These are phyloP conservation scores for Telfairia occidentalis DNA, from an alignment of 331 rosid genomes.

Conservation along the genomic window DNA sequence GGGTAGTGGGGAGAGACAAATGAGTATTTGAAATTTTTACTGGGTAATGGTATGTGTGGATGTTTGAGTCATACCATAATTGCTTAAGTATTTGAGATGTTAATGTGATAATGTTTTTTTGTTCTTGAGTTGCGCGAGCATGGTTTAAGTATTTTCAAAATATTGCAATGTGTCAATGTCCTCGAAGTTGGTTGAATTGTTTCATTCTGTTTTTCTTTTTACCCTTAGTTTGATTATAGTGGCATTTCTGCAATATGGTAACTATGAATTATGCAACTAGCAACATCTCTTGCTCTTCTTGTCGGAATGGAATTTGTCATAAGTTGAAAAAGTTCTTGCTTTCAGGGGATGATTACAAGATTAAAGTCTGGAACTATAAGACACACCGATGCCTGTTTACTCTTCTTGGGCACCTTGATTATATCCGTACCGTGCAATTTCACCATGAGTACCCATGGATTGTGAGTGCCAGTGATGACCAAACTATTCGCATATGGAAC, in stretches of 20 bases:
- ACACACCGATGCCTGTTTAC: slow-evolving; percentile 88
- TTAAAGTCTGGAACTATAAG: slow-evolving; percentile 98
- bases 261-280: not conserved
- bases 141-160: not conserved
- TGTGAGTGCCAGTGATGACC: slow-evolving; percentile 98
- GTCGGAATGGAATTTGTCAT: not conserved
- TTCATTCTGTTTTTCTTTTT: not conserved
- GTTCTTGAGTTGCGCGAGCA: not conserved
- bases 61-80: not conserved
- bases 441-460: slow-evolving; percentile 97
- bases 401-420: slow-evolving; percentile 93
- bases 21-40: not conserved
- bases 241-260: not conserved
- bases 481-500: slow-evolving; percentile 95
- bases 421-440: slow-evolving; percentile 90
- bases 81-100: not conserved
- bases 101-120: not conserved
- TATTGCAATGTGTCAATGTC: not conserved
- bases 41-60: not conserved
- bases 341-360: slow-evolving; percentile 96
- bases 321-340: slow-evolving; percentile 7
- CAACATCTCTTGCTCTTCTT: not conserved
- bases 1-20: not conserved
- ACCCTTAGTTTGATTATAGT: not conserved
- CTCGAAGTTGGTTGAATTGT: not conserved